These are phyloP conservation scores for Nicotiana knightiana DNA, from an alignment of 257 asterid genomes.

Conservation along the genomic window DNA sequence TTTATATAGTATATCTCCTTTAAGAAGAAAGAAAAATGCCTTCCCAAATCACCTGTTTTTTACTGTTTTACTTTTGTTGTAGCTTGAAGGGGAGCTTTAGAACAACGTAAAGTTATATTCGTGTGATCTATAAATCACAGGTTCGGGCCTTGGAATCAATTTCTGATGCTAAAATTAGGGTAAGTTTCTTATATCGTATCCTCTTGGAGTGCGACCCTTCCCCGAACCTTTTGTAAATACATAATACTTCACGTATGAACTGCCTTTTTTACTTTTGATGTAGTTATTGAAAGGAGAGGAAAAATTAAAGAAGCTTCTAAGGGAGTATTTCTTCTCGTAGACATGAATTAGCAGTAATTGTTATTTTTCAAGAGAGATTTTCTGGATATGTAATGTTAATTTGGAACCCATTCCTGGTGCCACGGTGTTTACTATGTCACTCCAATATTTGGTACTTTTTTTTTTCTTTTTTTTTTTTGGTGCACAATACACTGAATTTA, in stretches of 20 bases:
- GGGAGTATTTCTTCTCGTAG: background rate
- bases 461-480: background rate
- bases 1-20: no score
- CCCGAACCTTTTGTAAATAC: no score
- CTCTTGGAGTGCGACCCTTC: no score
- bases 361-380: background rate
- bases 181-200: no score
- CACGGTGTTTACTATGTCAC: background rate
- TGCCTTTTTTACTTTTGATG: background rate
- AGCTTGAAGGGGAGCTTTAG: background rate
- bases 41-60: background rate
- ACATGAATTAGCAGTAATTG: background rate
- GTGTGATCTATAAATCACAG: no score
- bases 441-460: background rate
- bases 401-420: background rate
- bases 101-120: no score
- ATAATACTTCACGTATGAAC: no score
- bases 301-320: background rate
- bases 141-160: no score
- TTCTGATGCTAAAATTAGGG: no score
- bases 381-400: constrained; percentile 5
- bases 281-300: background rate
- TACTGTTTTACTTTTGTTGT: background rate
- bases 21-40: background rate
- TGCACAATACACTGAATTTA: background rate